Percentiles rank a stretch among this genome's conserved stretches.
These are phyloP conservation scores for Aspergillus nanangensis DNA, from an alignment of 495 filamentous ascomycete genomes.

Conservation along the genomic window DNA sequence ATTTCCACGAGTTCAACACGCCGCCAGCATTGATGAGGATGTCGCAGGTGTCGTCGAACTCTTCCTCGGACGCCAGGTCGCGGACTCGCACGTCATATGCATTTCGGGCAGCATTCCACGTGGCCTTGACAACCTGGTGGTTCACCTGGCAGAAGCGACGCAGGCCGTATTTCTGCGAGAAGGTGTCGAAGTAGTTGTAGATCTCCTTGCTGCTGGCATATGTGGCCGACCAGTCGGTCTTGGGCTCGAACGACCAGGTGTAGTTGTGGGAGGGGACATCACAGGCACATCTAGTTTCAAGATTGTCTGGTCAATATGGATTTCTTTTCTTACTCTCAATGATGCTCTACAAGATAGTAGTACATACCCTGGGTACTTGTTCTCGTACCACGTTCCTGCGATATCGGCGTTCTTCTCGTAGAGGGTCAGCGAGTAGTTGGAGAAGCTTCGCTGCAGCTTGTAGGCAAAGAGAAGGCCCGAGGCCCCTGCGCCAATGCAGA, in stretches of 20 bases:
- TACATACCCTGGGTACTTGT: constrained; percentile 22
- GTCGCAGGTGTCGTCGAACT: constrained; percentile 38
- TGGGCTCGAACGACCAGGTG: constrained; percentile 31
- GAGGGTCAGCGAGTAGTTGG: neutral
- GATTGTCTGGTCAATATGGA: no score
- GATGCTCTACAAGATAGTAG: no score
- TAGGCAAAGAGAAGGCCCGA: constrained; percentile 2
- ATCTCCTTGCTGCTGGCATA: constrained; percentile 50
- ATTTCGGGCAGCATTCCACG: constrained; percentile 27
- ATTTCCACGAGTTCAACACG: constrained; percentile 44
- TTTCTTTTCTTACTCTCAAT: no score
- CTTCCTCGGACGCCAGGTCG: constrained; percentile 25
- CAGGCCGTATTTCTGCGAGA: constrained; percentile 24
- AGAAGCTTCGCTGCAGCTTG: constrained; percentile 3
- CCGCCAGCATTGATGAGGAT: constrained; percentile 47
- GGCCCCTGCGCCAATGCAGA: constrained; percentile 3
- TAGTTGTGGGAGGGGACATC: constrained; percentile 8
- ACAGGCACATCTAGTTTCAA: constrained; percentile 37
- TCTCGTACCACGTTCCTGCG: constrained; percentile 4
- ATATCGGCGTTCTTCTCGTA: constrained; percentile 5
- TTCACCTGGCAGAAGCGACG: constrained; percentile 19
- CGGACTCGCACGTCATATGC: constrained; percentile 34
- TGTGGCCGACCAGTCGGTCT: constrained; percentile 23
- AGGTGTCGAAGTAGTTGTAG: constrained; percentile 39
- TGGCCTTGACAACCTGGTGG: constrained; percentile 19